These are phyloP conservation scores for Onygenales sp. DNA, from an alignment of 2,329 filamentous ascomycete species.

Conservation along the genomic window DNA sequence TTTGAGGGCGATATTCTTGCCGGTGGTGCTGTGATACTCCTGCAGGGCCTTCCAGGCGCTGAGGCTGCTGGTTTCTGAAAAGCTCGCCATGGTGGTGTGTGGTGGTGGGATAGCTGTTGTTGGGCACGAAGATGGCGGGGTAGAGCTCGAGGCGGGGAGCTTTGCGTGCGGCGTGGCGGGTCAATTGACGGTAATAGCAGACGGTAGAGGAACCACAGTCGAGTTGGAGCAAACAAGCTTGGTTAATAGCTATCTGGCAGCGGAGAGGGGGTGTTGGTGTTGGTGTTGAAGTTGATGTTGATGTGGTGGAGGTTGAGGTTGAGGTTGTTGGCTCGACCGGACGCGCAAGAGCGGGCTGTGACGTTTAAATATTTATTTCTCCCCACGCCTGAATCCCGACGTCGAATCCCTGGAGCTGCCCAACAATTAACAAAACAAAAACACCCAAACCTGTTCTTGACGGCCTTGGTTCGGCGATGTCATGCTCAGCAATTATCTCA, in stretches of 20 bases:
- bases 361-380: too few relatives aligned
- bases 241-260: too few relatives aligned
- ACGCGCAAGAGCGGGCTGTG: too few relatives aligned
- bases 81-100: constrained; percentile 29
- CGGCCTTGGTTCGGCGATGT: too few relatives aligned
- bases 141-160: background rate
- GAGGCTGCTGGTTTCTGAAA: constrained; percentile 63
- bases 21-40: constrained; percentile 75
- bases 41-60: constrained; percentile 84
- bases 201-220: too few relatives aligned
- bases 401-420: background rate
- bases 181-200: background rate
- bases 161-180: constrained; percentile 42
- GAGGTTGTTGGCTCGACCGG: too few relatives aligned
- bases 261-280: too few relatives aligned
- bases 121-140: background rate
- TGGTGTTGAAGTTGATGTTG: background rate
- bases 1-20: constrained; percentile 85
- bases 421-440: too few relatives aligned
- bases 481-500: background rate
- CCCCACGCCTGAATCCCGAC: background rate
- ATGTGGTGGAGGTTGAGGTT: background rate
- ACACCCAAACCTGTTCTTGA: too few relatives aligned
- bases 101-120: background rate
- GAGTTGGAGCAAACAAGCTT: too few relatives aligned